Percentiles rank a stretch among this genome's conserved stretches.
phyloP scores from a whole-genome alignment of 306 rosid genomes.

The Vicia faba region DNA sequence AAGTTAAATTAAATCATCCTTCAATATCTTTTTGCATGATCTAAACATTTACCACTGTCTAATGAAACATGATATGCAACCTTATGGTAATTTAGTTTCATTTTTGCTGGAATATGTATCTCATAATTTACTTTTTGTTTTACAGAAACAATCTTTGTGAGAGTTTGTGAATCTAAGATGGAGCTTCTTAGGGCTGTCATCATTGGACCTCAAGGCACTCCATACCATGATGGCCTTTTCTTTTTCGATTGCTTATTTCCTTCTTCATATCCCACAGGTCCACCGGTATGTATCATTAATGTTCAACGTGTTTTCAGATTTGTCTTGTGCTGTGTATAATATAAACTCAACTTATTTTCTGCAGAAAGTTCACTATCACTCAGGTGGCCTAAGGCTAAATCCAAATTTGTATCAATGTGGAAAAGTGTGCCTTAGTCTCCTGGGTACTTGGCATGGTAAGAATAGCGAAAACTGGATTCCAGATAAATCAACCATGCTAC shows the following conservation, averaged over 20 bases:
- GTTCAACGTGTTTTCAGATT: constrained; percentile 8
- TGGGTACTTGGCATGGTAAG: constrained; percentile 78
- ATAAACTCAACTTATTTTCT: constrained; percentile 34
- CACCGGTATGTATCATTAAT: constrained; percentile 64
- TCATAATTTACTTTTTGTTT: constrained; percentile 32
- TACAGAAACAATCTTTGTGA: constrained; percentile 72
- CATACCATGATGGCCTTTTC: constrained; percentile 87
- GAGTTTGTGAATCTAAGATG: constrained; percentile 74
- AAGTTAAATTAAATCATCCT: constrained; percentile 6
- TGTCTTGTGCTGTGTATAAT: constrained; percentile 32
- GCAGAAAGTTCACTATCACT: constrained; percentile 76
- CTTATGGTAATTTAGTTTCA: constrained; percentile 13
- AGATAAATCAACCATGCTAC: constrained; percentile 78
- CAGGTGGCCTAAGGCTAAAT: constrained; percentile 84
- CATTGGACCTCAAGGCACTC: constrained; percentile 80
- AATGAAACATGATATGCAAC: constrained; percentile 21
- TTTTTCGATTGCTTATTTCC: constrained; percentile 79
- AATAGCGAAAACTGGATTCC: constrained; percentile 71
- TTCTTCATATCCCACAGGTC: constrained; percentile 55
- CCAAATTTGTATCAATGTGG: constrained; percentile 77
- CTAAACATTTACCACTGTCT: constrained; percentile 8
- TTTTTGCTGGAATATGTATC: constrained; percentile 28
- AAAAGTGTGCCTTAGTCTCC: constrained; percentile 83
- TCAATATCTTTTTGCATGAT: neutral
- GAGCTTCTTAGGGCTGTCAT: constrained; percentile 77